These are phyloP conservation scores for Capsicum rhomboideum DNA, from an alignment of 257 asterid genomes.

Conservation along the genomic window DNA sequence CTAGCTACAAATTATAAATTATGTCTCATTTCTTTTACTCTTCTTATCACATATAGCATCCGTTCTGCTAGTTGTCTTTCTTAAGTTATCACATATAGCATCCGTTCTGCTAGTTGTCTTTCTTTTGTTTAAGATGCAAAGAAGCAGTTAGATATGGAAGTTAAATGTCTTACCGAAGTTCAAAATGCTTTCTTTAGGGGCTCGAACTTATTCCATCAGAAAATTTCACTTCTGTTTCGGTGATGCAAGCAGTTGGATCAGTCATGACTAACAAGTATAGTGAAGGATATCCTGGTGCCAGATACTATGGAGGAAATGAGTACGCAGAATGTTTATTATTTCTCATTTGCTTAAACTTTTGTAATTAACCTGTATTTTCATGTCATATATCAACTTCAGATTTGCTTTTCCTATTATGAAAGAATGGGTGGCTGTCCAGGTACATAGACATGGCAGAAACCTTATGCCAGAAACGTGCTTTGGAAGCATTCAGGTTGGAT, in stretches of 20 bases:
- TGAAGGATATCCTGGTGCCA: conserved; percentile 97
- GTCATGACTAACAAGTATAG: conserved; percentile 94
- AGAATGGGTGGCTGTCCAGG: conserved; percentile 26
- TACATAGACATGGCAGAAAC: conserved; percentile 97
- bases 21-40: not conserved
- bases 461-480: conserved; percentile 91
- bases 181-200: conserved; percentile 34
- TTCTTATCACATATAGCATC: not conserved
- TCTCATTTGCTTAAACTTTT: not conserved
- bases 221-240: conserved; percentile 81
- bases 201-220: conserved; percentile 91
- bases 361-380: not conserved
- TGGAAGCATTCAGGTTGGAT: conserved; percentile 76
- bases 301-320: conserved; percentile 98
- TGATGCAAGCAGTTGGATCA: conserved; percentile 98
- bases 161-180: not conserved
- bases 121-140: not conserved
- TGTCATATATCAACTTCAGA: not conserved
- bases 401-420: not conserved
- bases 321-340: conserved; percentile 22
- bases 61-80: not conserved
- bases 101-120: not conserved
- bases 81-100: not conserved
- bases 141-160: not conserved
- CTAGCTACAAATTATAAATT: not conserved